These are phyloP conservation scores for Neophaeococcomyces aloes DNA, from an alignment of 2,329 filamentous ascomycete species.

Conservation along the genomic window DNA sequence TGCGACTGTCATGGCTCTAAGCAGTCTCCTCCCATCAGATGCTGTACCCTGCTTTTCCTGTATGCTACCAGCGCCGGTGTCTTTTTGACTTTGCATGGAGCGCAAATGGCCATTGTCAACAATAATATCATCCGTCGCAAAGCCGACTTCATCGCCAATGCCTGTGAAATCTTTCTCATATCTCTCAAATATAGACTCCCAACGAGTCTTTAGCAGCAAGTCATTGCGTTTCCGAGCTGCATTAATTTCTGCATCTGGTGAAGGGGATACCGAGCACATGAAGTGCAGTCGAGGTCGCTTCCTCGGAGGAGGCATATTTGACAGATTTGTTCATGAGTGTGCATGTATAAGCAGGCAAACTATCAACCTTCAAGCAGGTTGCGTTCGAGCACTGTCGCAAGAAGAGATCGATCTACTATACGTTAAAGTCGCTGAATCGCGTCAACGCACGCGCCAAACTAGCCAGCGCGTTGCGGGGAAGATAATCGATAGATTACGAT, in stretches of 20 bases:
- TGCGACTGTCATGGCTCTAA: constrained; percentile 18
- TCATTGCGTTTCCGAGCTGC: constrained; percentile 55
- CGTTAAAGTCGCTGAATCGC: no score
- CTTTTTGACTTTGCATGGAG: constrained; percentile 49
- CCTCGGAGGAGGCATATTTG: neutral
- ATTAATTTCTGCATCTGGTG: constrained; percentile 18
- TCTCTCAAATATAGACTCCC: constrained; percentile 82
- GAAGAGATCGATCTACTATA: no score
- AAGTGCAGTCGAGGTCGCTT: constrained; percentile 49
- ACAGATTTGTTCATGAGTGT: no score
- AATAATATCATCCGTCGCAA: constrained; percentile 69
- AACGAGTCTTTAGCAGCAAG: constrained; percentile 64
- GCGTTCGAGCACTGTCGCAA: no score
- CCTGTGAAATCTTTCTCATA: constrained; percentile 74
- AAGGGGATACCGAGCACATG: neutral
- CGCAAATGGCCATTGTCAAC: constrained; percentile 81
- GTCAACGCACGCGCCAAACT: no score
- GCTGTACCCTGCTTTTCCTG: neutral
- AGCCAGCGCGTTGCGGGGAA: no score
- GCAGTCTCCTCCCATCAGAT: constrained; percentile 13
- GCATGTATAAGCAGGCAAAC: no score
- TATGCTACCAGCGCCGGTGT: constrained; percentile 28
- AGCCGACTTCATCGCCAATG: constrained; percentile 80
- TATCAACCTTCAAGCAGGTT: no score
- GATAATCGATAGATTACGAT: no score